Evolutionary conservation across 208 protist genomes (phyloP), one percentile per base, ranked within the genome.

Genomic region (Acanthamoeba triangularis): DNA sequence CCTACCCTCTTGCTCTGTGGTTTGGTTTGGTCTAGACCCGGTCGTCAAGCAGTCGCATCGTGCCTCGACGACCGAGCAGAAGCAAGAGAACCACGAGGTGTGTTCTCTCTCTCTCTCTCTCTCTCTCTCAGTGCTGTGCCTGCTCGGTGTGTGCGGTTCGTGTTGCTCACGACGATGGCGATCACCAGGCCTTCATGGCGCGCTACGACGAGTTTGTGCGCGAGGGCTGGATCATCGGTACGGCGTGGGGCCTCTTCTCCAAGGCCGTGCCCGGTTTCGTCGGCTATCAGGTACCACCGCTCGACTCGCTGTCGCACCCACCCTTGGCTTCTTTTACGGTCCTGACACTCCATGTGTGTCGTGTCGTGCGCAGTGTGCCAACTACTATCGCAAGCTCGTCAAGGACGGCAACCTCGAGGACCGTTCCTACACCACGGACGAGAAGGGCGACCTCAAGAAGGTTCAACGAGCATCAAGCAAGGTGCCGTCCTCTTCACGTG

Each of bases 341-440:
- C 37, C 37, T 41, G 37, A 41, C n/a, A n/a, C n/a, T n/a, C n/a
- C n/a, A n/a, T n/a, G n/a, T n/a, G n/a, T n/a, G n/a, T n/a, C n/a
- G 52, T 56, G 52, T 56, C 52, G 52, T 56, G 52, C 16, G 16
- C 52, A 91, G 59, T 91, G 84, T n/a, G 84, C 84, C 84, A 91
- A 91, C 56, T 91, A 91, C 84, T 91, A 91, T 52, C 84, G 84
- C 49, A 91, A 91, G 30, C 59, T 91, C 33, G 84, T 91, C 56
- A 91, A 91, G 84, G 54, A 91, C 23, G 56, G 84, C 33, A 28
- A 35, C 0, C 84, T 72, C 25, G 59, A 91, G 35, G 84, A 91
- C 18, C 10, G 37, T 33, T 63, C 84, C 59, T 72, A 91, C 84
- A 72, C 84, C 6, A 91, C 84, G 0, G 84, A 91, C 84, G 59